These are phyloP conservation scores for Neurospora pannonica DNA, from an alignment of 495 filamentous ascomycete species.

Conservation along the genomic window DNA sequence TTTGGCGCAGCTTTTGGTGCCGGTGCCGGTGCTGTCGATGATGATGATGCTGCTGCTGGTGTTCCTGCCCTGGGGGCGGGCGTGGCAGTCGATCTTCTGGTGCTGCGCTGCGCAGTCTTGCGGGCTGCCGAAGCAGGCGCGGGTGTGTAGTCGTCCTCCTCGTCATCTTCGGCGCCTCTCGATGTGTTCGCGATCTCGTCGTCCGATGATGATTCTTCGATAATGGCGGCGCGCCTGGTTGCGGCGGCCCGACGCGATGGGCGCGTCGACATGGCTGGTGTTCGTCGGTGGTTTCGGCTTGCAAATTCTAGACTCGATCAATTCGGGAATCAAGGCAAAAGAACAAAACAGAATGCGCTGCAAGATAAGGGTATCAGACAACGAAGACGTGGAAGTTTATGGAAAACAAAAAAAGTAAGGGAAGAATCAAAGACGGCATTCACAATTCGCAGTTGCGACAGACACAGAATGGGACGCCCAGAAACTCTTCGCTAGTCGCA, in stretches of 20 bases:
- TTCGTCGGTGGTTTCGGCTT: neutral
- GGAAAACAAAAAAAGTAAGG: neutral
- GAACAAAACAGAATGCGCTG: neutral
- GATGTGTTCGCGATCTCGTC: conserved; percentile 55
- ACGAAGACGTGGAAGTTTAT: neutral
- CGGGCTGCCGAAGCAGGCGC: conserved; percentile 39
- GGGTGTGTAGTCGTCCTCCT: conserved; percentile 71
- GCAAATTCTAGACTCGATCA: neutral
- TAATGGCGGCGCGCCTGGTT: conserved; percentile 54
- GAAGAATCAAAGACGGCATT: neutral
- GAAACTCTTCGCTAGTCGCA: conserved; percentile 1
- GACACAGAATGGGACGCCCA: conserved; percentile 5
- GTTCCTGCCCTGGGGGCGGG: conserved; percentile 23
- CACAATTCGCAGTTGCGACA: neutral
- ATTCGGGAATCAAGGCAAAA: neutral
- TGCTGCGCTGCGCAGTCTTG: conserved; percentile 20
- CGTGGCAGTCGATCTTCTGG: conserved; percentile 46
- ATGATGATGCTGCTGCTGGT: neutral
- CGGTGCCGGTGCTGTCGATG: conserved; percentile 15
- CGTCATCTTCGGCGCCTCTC: conserved; percentile 49
- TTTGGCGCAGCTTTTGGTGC: conserved; percentile 24
- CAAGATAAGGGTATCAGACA: neutral
- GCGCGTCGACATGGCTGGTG: conserved; percentile 50
- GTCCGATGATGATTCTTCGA: conserved; percentile 56
- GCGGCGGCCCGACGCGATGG: conserved; percentile 63